Conservation (phyloP, 306 rosid genomes). For the Vigna reflexopilosa region DNA sequence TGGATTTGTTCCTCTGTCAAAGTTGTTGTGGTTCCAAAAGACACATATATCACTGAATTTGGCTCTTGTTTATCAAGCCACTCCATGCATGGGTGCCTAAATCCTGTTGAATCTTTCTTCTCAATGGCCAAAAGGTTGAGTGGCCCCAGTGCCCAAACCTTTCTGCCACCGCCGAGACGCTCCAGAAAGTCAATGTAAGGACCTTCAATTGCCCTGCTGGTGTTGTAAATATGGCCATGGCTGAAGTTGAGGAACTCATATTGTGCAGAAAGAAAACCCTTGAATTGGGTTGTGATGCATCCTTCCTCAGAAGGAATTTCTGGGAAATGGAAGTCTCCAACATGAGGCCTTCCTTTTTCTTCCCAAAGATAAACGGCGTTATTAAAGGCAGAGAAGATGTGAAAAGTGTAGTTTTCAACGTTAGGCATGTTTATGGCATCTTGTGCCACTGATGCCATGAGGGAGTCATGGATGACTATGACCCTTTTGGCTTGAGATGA, state of each 20-base stretch:
- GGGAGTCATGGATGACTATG: not conserved
- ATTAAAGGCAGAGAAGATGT: not conserved
- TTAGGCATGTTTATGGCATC: not conserved
- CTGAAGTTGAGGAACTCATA: constrained; percentile 7
- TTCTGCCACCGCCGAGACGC: constrained; percentile 13
- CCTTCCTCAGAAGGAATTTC: not conserved
- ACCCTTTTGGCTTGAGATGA: not conserved
- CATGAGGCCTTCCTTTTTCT: not conserved
- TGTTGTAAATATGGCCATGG: constrained; percentile 56
- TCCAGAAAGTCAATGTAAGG: constrained; percentile 50
- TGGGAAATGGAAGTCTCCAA: not conserved
- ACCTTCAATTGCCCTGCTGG: constrained; percentile 54
- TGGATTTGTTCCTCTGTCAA: not conserved
- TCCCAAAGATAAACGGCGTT: not conserved
- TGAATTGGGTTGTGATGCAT: constrained; percentile 13
- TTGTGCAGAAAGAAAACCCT: constrained; percentile 34
- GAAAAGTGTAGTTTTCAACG: not conserved
- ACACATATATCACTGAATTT: not conserved
- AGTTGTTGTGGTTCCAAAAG: not conserved
- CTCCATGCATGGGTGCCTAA: not conserved
- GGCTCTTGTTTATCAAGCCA: constrained; percentile 9
- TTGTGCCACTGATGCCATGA: constrained; percentile 1
- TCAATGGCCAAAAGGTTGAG: constrained; percentile 48
- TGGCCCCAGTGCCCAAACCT: constrained; percentile 62
- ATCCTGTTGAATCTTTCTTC: not conserved